phyloP scores from a whole-genome alignment of 2,329 filamentous ascomycete genomes.

The Neonectria magnoliae region DNA sequence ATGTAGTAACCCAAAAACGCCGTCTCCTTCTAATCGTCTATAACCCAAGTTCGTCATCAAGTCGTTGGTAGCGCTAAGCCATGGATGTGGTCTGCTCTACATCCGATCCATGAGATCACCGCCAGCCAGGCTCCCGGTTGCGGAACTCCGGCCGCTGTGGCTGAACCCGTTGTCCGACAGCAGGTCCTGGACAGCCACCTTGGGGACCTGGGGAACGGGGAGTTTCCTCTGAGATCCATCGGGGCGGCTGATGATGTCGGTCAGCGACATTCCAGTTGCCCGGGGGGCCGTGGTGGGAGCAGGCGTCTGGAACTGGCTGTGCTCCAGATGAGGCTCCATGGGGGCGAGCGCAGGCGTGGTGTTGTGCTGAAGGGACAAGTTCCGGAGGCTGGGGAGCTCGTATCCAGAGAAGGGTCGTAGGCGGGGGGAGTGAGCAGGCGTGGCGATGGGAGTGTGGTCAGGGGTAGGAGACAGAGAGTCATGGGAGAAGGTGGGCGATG shows the following conservation, averaged over 20 bases:
- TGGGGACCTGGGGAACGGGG: conserved; percentile 89
- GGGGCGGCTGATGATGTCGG: conserved; percentile 90
- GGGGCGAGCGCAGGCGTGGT: conserved; percentile 66
- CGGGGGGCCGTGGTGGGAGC: conserved; percentile 62
- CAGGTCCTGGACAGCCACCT: conserved; percentile 87
- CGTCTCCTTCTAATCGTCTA: conserved; percentile 53
- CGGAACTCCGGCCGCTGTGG: conserved; percentile 79
- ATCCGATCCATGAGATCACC: conserved; percentile 71
- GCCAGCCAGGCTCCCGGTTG: conserved; percentile 80
- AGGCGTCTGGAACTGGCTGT: conserved; percentile 55
- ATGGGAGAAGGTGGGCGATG: conserved; percentile 95
- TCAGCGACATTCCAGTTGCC: conserved; percentile 79
- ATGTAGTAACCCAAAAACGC: conserved; percentile 48
- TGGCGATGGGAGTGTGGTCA: conserved; percentile 98
- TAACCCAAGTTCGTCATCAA: conserved; percentile 51
- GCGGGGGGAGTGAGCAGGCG: conserved; percentile 92
- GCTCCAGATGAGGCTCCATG: conserved; percentile 66
- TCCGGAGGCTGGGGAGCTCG: conserved; percentile 87
- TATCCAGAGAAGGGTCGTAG: conserved; percentile 80
- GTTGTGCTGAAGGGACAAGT: conserved; percentile 63
- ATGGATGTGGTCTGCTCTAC: conserved; percentile 44
- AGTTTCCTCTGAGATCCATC: conserved; percentile 91
- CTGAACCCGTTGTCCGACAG: conserved; percentile 75
- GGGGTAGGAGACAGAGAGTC: conserved; percentile 95
- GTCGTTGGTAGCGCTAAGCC: conserved; percentile 46